A percentile compares a stretch with the other conserved stretches of the same genome.
Evolutionary conservation across 345 rosid genomes (phyloP).

Genomic region (Bruguiera sexangula): DNA sequence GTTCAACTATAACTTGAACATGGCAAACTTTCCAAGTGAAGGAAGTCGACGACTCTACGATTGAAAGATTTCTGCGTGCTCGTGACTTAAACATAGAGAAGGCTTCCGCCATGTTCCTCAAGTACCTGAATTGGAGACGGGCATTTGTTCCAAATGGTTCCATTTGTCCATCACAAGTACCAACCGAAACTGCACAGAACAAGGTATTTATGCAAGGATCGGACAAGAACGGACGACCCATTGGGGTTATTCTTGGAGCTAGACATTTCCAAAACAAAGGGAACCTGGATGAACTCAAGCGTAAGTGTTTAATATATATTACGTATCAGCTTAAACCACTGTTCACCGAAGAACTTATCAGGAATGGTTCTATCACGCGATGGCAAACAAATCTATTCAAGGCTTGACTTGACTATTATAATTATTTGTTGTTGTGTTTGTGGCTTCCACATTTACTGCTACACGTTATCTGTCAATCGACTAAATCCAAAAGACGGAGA

Average conservation of each 20-base stretch:
- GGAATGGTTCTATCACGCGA: too few relatives aligned
- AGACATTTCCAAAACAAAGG: slow-evolving; percentile 39
- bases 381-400: too few relatives aligned
- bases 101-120: slow-evolving; percentile 41
- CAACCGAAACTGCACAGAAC: slow-evolving; percentile 37
- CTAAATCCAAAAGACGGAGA: too few relatives aligned
- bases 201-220: slow-evolving; percentile 49
- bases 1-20: background rate
- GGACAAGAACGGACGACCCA: slow-evolving; percentile 41
- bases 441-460: too few relatives aligned
- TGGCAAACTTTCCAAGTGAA: slow-evolving; percentile 9
- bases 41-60: slow-evolving; percentile 40
- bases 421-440: too few relatives aligned
- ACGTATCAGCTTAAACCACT: background rate
- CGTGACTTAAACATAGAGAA: slow-evolving; percentile 39
- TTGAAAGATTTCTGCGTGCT: slow-evolving; percentile 48
- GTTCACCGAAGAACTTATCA: too few relatives aligned
- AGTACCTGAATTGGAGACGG: slow-evolving; percentile 43
- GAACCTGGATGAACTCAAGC: slow-evolving; percentile 41
- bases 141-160: slow-evolving; percentile 37
- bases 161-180: slow-evolving; percentile 26
- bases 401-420: too few relatives aligned
- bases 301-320: slow-evolving; percentile 17
- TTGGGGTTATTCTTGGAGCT: slow-evolving; percentile 25
- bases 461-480: too few relatives aligned